Percentiles rank a stretch among this genome's conserved stretches.
phyloP scores from a whole-genome alignment of 805 yeast genomes.

The Ogataea paraovalis region DNA sequence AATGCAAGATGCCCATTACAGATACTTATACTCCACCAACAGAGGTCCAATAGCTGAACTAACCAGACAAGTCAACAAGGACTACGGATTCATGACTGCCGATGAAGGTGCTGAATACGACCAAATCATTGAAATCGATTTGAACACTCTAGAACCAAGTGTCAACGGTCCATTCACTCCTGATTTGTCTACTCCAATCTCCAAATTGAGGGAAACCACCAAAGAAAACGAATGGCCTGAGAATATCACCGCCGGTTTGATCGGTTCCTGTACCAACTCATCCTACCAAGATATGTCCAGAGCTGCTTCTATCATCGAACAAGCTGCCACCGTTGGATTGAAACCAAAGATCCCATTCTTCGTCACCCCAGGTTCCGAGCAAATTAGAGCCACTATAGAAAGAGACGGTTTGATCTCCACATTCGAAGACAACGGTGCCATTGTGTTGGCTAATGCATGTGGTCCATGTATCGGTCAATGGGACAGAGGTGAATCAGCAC shows the following conservation, averaged over 20 bases:
- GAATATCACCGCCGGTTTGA: slow-evolving; percentile 88
- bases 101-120: slow-evolving; percentile 94
- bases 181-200: slow-evolving; percentile 93
- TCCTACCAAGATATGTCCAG: slow-evolving; percentile 98
- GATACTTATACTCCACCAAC: slow-evolving; percentile 81
- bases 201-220: slow-evolving; percentile 81
- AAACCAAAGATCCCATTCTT: slow-evolving; percentile 89
- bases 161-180: slow-evolving; percentile 99
- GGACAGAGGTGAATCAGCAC: slow-evolving; percentile 85
- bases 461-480: slow-evolving; percentile 99
- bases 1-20: slow-evolving; percentile 83
- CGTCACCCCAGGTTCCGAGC: slow-evolving; percentile 98
- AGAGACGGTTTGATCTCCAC: slow-evolving; percentile 91
- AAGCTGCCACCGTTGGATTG: slow-evolving; percentile 88
- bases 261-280: slow-evolving; percentile 98
- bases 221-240: slow-evolving; percentile 87
- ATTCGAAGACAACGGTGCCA: slow-evolving; percentile 88
- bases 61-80: slow-evolving; percentile 61
- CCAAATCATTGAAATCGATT: slow-evolving; percentile 85
- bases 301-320: slow-evolving; percentile 86
- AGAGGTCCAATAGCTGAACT: slow-evolving; percentile 82
- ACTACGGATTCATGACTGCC: slow-evolving; percentile 68
- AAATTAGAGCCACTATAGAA: slow-evolving; percentile 95
- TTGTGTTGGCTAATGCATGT: slow-evolving; percentile 95
- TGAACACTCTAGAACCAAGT: slow-evolving; percentile 88